Conservation (phyloP, 2,329 filamentous ascomycete species). For the Metarhizium humberi region DNA sequence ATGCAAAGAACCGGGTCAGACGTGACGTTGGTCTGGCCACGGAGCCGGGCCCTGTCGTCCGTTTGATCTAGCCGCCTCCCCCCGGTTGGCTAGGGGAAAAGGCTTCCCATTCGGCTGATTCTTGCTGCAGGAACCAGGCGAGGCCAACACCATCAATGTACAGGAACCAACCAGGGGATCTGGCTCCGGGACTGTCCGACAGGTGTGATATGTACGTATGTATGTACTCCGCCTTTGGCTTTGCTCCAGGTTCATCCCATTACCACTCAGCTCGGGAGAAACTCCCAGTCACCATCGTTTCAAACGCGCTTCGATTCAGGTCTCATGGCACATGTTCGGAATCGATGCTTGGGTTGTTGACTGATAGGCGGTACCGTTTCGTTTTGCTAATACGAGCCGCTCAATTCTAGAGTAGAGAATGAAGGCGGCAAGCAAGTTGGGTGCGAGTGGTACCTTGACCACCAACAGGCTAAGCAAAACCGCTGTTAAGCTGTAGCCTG, state of each 20-base stretch:
- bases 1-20: neutral
- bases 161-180: neutral
- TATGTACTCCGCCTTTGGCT: neutral
- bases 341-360: neutral
- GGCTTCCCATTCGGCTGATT: neutral
- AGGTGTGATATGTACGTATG: neutral
- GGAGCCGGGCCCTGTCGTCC: neutral
- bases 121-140: conserved; percentile 2
- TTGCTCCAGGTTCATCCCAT: neutral
- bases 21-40: neutral
- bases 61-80: neutral
- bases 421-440: too few relatives aligned
- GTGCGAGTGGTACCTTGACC: neutral
- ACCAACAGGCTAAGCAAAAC: neutral
- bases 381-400: neutral
- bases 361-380: neutral
- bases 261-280: neutral
- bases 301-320: neutral
- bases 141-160: neutral
- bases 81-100: conserved; percentile 4
- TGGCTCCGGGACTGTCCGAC: conserved; percentile 5
- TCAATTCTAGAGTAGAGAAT: neutral
- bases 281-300: neutral
- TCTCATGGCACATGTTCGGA: too few relatives aligned
- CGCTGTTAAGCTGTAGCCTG: too few relatives aligned